Conservation (phyloP, 192 early-diverging fungal species). For the Linnemannia hyalina region DNA sequence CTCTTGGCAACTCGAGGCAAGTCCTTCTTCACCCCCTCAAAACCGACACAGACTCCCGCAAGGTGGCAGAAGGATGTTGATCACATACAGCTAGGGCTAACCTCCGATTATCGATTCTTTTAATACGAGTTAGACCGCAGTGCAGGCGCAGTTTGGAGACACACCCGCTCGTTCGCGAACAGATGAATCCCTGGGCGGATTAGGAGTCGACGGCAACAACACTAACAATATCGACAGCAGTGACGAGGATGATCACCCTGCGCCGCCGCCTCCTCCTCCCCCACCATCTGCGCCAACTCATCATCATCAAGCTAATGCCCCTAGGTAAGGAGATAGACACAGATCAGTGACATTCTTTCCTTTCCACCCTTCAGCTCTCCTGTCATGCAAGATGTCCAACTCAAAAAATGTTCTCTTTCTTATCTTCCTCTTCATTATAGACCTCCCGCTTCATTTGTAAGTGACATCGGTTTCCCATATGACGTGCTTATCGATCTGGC, state of each 20-base stretch:
- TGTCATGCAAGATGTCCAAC: background rate
- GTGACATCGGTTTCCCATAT: background rate
- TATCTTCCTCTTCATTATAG: background rate
- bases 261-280: conserved; percentile 41
- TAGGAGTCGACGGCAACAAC: conserved; percentile 26
- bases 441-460: conserved; percentile 28
- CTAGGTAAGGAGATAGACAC: background rate
- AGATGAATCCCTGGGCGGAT: conserved; percentile 43
- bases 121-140: conserved; percentile 32
- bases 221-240: background rate
- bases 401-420: background rate
- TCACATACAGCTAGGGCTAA: background rate
- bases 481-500: background rate
- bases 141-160: conserved; percentile 58
- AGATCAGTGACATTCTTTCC: background rate
- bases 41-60: background rate
- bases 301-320: conserved; percentile 5
- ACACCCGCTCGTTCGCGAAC: conserved; percentile 31
- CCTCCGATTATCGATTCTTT: background rate
- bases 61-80: too few species aligned
- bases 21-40: background rate
- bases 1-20: conserved; percentile 55
- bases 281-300: conserved; percentile 22
- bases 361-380: background rate
- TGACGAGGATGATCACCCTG: conserved; percentile 17